Conservation (phyloP, 2,329 filamentous ascomycete species). For the Curvularia lunata region DNA sequence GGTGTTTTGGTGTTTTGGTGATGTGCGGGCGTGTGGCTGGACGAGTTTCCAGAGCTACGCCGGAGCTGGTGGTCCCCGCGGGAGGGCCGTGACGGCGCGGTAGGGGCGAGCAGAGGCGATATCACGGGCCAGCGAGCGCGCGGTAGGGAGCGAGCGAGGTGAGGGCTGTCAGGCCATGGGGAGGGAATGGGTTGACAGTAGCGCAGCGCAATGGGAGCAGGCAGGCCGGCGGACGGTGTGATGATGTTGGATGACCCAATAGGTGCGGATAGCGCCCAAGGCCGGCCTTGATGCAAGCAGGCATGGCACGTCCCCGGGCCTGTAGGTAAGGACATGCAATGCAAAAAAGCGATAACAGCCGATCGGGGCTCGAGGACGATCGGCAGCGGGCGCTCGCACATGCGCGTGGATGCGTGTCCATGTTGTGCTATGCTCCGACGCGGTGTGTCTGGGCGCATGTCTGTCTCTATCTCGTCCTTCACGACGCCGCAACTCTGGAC, state of each 20-base stretch:
- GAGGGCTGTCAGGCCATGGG: constrained; percentile 14
- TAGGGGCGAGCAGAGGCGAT: not conserved
- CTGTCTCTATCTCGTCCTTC: not conserved
- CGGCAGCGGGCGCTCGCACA: not conserved
- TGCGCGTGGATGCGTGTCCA: not conserved
- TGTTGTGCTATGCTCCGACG: not conserved
- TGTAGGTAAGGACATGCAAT: not conserved
- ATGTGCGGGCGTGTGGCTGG: constrained; percentile 12
- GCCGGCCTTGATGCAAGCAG: not conserved
- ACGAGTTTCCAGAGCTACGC: constrained; percentile 16
- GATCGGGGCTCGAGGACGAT: constrained; percentile 3
- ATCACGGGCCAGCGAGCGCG: constrained; percentile 17
- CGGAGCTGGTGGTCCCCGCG: constrained; percentile 6
- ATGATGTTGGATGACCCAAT: constrained; percentile 19
- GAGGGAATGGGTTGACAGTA: constrained; percentile 11
- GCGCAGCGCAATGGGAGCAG: constrained; percentile 5
- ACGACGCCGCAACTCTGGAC: not conserved
- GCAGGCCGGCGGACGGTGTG: constrained; percentile 4
- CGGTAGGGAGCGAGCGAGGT: constrained; percentile 8
- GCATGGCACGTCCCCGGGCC: not conserved
- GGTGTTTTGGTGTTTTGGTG: constrained; percentile 12
- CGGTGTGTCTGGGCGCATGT: not conserved
- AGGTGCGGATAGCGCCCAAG: constrained; percentile 10
- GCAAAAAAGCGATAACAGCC: constrained; percentile 15
- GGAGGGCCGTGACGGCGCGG: not conserved